Conservation (phyloP, 78 protist genomes). For the Mantamonas sphyraenae region DNA sequence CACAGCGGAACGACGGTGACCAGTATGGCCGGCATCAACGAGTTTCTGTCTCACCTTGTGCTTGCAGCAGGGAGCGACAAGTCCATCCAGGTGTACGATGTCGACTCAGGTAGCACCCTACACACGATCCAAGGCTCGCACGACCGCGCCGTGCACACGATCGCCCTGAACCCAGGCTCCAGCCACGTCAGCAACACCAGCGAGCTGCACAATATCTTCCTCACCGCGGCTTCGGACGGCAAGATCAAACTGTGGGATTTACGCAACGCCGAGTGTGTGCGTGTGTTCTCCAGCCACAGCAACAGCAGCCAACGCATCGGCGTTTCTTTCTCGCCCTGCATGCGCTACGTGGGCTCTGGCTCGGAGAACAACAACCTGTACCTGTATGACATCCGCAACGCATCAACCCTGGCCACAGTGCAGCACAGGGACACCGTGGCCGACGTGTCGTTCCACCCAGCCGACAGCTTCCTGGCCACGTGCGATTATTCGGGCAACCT, state of each 20-base stretch:
- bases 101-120: not conserved
- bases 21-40: not conserved
- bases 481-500: too few relatives aligned
- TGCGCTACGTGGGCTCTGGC: not conserved
- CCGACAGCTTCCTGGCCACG: not conserved
- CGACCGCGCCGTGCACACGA: not conserved
- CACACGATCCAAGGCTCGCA: too few relatives aligned
- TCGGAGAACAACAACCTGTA: not conserved
- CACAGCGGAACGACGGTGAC: not conserved
- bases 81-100: not conserved
- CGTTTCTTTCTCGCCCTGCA: not conserved
- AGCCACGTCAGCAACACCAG: not conserved
- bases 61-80: not conserved
- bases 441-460: not conserved
- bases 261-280: not conserved
- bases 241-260: not conserved
- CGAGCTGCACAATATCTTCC: not conserved
- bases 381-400: not conserved
- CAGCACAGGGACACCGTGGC: not conserved
- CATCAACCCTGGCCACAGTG: not conserved
- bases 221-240: not conserved
- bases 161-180: not conserved
- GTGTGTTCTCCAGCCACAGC: not conserved
- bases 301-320: not conserved
- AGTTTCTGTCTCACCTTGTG: not conserved